phyloP scores from a whole-genome alignment of 257 asterid species.

The Henckelia pumila region DNA sequence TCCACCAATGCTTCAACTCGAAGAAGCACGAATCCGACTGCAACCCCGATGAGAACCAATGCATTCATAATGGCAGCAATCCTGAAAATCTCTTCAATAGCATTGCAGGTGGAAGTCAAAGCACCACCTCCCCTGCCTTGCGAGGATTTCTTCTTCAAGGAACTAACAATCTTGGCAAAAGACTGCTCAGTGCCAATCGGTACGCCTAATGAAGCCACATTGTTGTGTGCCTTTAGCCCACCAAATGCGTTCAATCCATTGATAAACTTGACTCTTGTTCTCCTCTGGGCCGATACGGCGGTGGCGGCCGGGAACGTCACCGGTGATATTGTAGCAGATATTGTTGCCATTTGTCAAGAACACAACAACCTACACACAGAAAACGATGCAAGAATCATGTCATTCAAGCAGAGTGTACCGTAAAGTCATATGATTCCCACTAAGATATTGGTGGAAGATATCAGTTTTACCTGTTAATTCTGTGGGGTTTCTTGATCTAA shows the following conservation, averaged over 20 bases:
- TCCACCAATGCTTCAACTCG: constrained; percentile 71
- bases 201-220: constrained; percentile 53
- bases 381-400: constrained; percentile 14
- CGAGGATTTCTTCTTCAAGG: constrained; percentile 38
- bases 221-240: constrained; percentile 83
- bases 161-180: constrained; percentile 61
- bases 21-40: constrained; percentile 84
- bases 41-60: constrained; percentile 75
- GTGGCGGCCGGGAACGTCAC: constrained; percentile 38
- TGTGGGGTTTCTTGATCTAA: constrained; percentile 23
- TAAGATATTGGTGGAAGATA: neutral
- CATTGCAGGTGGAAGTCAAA: constrained; percentile 59
- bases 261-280: constrained; percentile 48
- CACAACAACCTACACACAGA: constrained; percentile 34
- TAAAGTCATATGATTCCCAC: neutral
- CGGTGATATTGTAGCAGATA: constrained; percentile 43
- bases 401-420: neutral
- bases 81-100: constrained; percentile 62
- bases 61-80: constrained; percentile 67
- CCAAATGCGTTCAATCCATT: constrained; percentile 70
- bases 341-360: constrained; percentile 45
- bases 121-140: constrained; percentile 42
- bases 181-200: constrained; percentile 59
- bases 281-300: constrained; percentile 39
- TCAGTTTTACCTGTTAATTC: constrained; percentile 30